Conservation (phyloP, 768 basidiomycete species). For the Rhodotorula babjevae region DNA sequence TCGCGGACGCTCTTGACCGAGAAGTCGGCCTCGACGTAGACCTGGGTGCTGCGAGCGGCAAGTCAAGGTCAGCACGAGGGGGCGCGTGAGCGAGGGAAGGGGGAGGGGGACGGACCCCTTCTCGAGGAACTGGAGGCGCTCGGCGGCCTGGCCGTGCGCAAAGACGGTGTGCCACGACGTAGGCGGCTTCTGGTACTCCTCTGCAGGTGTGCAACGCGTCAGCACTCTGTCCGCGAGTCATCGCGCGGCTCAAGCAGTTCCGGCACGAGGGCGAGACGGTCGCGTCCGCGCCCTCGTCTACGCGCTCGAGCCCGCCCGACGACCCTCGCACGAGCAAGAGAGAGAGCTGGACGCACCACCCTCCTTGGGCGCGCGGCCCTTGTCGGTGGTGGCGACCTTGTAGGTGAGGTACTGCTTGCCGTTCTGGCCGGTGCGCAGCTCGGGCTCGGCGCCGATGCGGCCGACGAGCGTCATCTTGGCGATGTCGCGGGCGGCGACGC, state of each 20-base stretch:
- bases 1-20: slow-evolving; percentile 15
- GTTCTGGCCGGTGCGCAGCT: slow-evolving; percentile 62
- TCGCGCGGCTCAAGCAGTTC: too few species aligned
- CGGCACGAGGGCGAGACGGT: too few species aligned
- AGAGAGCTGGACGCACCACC: slow-evolving; percentile 25
- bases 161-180: slow-evolving; percentile 73
- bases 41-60: slow-evolving; percentile 50
- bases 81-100: too few species aligned
- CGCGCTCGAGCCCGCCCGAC: too few species aligned
- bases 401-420: slow-evolving; percentile 82
- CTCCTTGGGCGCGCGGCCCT: slow-evolving; percentile 16
- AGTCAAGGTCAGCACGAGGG: neutral
- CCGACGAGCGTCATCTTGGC: slow-evolving; percentile 75
- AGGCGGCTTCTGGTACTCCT: slow-evolving; percentile 56
- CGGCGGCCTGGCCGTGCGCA: slow-evolving; percentile 67
- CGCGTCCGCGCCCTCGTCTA: too few species aligned
- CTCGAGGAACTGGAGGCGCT: slow-evolving; percentile 60
- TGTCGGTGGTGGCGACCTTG: slow-evolving; percentile 66
- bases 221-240: neutral
- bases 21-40: slow-evolving; percentile 74
- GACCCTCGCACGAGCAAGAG: neutral
- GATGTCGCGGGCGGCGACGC: slow-evolving; percentile 45
- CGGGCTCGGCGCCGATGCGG: slow-evolving; percentile 60
- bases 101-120: slow-evolving; percentile 54
- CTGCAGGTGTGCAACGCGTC: neutral